A percentile compares a stretch with the other conserved stretches of the same genome.
These are phyloP conservation scores for Albifimbria verrucaria DNA, from an alignment of 2,329 filamentous ascomycete species.

Conservation along the genomic window DNA sequence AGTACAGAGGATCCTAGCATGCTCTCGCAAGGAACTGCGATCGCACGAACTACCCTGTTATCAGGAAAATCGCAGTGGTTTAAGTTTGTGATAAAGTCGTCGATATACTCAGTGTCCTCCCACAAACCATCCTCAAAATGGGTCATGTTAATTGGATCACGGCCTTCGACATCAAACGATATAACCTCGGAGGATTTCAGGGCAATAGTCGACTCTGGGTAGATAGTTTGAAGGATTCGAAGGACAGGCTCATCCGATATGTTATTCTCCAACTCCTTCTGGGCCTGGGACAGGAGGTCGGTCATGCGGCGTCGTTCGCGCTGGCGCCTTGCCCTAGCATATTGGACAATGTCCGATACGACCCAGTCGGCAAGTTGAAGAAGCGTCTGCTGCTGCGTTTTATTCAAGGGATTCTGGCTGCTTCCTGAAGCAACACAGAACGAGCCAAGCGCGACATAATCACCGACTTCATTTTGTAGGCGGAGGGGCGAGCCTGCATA, in stretches of 20 bases:
- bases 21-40: constrained; percentile 32
- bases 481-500: constrained; percentile 39
- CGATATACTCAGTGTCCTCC: constrained; percentile 39
- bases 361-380: constrained; percentile 28
- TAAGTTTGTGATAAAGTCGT: constrained; percentile 30
- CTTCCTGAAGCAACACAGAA: constrained; percentile 39
- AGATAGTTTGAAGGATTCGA: constrained; percentile 24
- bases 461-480: constrained; percentile 34
- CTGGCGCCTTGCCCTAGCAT: constrained; percentile 32
- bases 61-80: constrained; percentile 29
- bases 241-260: constrained; percentile 20
- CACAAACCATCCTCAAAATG: constrained; percentile 36
- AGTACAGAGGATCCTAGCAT: constrained; percentile 28
- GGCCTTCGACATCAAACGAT: constrained; percentile 21
- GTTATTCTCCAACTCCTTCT: constrained; percentile 15
- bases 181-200: constrained; percentile 22
- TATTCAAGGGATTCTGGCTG: constrained; percentile 25
- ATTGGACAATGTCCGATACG: constrained; percentile 37
- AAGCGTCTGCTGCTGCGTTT: constrained; percentile 21
- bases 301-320: constrained; percentile 34
- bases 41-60: constrained; percentile 29
- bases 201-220: constrained; percentile 27
- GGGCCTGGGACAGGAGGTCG: constrained; percentile 26
- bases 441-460: constrained; percentile 36
- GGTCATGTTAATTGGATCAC: constrained; percentile 18